Evolutionary conservation across 2,329 filamentous ascomycete species (phyloP), one percentile per base, ranked within the genome.

Genomic region (Alternaria gaisen): DNA sequence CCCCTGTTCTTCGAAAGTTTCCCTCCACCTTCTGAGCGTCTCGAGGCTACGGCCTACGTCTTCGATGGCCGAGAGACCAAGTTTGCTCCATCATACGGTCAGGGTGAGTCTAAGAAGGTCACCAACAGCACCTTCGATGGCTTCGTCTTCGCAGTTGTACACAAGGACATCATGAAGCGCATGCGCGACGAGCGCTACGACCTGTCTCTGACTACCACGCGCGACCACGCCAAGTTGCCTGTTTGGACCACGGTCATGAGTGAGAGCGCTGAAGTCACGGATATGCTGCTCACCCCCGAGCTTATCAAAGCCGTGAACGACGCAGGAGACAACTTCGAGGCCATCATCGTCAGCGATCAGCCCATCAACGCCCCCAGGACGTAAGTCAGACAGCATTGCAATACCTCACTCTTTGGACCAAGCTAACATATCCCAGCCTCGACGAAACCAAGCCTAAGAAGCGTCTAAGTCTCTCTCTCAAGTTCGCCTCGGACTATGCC

Each of bases 151-250:
- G 94, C 93, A 51, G 81, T 99, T 68, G 94, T 98, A 64, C 93
- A 98, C 86, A 99, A 99, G 87, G 90, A 93, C 72, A 83, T 86
- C 77, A 98, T 99, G 94, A 92, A 92, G 83, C 84, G 88, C 72
- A 86, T 97, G 71, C 91, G 95, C 63, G 91, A 97, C 48, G 93
- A 97, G 65, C 91, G 95, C 71, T 99, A 97, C 81, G 95, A 99
- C 78, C 84, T 97, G 56, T 97, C 92, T 54, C 87, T 99, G 69
- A 97, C 95, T 42, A 89, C 89, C 67, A 97, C 94, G 76, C 97
- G 97, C 85, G 95, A 99, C 74, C 88, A 94, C 81, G 77, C 90
- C 56, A 97, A 97, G 84, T 88, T 99, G 34, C 94, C 95, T 34
- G 81, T 86, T 66, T 99, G 94, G 94, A 85, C 90, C 56, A 97